Base-by-base conservation (phyloP, 78 protist genomes). In the Isochrysis galbana region DNA sequence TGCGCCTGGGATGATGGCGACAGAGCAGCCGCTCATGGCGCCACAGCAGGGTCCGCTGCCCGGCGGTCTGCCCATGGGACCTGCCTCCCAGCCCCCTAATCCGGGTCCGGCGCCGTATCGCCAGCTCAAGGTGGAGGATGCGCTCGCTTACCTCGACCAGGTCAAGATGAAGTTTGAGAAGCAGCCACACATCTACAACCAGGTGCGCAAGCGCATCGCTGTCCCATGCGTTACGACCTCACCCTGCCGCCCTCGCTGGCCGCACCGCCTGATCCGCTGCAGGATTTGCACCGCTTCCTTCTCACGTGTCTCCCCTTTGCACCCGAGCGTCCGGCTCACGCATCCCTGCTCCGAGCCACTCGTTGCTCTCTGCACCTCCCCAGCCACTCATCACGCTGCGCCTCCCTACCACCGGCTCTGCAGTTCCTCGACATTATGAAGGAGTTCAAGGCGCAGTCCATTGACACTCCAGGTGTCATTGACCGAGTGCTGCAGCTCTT, bases 341-440 rank as follows among this genome's bases (percentile, higher is more conserved):
- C n/a, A n/a, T n/a, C n/a, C n/a, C n/a, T n/a, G n/a, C n/a, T n/a
- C n/a, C n/a, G n/a, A n/a, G n/a, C n/a, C n/a, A n/a, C n/a, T n/a
- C n/a, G n/a, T n/a, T 51, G 29, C 61, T 51, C 61, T 51, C 61
- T 14, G 29, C 61, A 7, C 29, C 61, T 19, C 61, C 29, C 29
- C 61, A 7, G 61, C 61, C 61, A 7, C 61, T 7, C 61, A 7
- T 14, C 61, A 19, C 61, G 61, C 61, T 14, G 61, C 61, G 29
- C 61, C 61, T 51, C 61, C 61, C 61, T 51, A 7, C 14, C 61
- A 7, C 14, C 61, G 29, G 29, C 61, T 51, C 61, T 14, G 26
- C 46, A 95, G 86, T 98, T 98, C 70, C 95, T 98, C 41, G 98
- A 98, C 91, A 96, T 97, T 90, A 97, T 98, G 99, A 97, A 97